These are phyloP conservation scores for Chaetomiaceae sp. DNA, from an alignment of 2,329 filamentous ascomycete genomes.

Conservation along the genomic window DNA sequence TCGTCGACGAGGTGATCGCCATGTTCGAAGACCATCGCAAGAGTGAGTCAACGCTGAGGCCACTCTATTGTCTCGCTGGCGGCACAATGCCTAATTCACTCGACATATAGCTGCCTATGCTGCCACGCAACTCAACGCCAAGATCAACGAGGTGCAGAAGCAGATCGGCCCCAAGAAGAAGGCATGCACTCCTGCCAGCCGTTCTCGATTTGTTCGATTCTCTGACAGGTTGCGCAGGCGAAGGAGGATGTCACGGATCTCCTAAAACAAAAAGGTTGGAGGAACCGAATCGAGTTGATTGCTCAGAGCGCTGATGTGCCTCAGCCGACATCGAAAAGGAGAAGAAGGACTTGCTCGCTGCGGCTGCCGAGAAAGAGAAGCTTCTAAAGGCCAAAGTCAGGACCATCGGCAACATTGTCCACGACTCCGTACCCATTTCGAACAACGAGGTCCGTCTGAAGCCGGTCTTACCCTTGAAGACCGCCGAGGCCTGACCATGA, in stretches of 20 bases:
- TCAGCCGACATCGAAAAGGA: conserved; percentile 66
- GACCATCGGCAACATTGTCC: conserved; percentile 86
- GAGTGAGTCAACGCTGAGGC: conserved; percentile 35
- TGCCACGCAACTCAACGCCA: conserved; percentile 68
- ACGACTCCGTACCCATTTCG: conserved; percentile 78
- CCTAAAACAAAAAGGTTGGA: conserved; percentile 61
- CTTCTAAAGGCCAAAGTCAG: conserved; percentile 73
- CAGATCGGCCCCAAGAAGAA: conserved; percentile 91
- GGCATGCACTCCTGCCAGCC: conserved; percentile 38
- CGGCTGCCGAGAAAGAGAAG: conserved; percentile 70
- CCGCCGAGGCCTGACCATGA: not conserved
- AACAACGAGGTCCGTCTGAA: conserved; percentile 60
- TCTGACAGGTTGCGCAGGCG: conserved; percentile 42
- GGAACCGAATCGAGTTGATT: not conserved
- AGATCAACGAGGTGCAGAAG: conserved; percentile 87
- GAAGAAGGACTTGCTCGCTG: conserved; percentile 74
- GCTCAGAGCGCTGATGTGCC: conserved; percentile 9
- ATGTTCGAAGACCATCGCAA: conserved; percentile 81
- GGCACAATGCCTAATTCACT: conserved; percentile 50
- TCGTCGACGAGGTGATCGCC: conserved; percentile 85
- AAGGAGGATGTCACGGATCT: conserved; percentile 85
- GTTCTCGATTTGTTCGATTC: not conserved
- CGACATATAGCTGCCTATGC: conserved; percentile 23
- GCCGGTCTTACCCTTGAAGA: conserved; percentile 14
- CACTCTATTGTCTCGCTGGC: not conserved